These are phyloP conservation scores for Xylaria sp. DNA, from an alignment of 2,329 filamentous ascomycete genomes.

Conservation along the genomic window DNA sequence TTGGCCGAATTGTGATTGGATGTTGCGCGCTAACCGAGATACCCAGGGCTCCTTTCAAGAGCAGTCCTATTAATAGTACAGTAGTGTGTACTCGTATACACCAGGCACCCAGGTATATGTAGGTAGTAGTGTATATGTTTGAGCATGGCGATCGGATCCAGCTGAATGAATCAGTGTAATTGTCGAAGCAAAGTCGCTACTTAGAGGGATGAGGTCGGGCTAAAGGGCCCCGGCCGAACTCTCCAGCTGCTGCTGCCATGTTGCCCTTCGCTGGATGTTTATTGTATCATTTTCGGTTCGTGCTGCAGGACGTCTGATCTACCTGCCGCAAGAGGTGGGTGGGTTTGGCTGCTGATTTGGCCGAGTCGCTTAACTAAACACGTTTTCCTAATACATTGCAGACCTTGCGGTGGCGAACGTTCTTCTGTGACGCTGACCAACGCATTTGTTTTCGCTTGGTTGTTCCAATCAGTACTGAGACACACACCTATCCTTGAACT, in stretches of 20 bases:
- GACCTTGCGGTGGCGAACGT: slow-evolving; percentile 16
- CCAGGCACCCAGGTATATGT: slow-evolving; percentile 1
- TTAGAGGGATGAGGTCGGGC: not conserved
- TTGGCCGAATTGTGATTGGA: slow-evolving; percentile 13
- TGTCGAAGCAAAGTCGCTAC: not conserved
- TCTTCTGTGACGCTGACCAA: slow-evolving; percentile 13
- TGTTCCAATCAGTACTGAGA: slow-evolving; percentile 11
- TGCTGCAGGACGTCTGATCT: slow-evolving; percentile 23
- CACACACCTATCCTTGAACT: slow-evolving; percentile 1
- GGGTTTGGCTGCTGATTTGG: slow-evolving; percentile 14
- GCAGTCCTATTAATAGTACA: slow-evolving; percentile 22
- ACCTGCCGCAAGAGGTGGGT: slow-evolving; percentile 18
- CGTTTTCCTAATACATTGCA: slow-evolving; percentile 15
- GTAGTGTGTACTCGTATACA: slow-evolving; percentile 7
- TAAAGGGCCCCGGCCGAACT: not conserved
- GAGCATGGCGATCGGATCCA: slow-evolving; percentile 16
- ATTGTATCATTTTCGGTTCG: slow-evolving; percentile 21
- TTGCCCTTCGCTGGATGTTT: slow-evolving; percentile 7
- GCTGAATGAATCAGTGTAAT: slow-evolving; percentile 3
- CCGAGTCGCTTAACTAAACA: slow-evolving; percentile 24
- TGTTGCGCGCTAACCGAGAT: slow-evolving; percentile 16
- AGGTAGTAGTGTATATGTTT: no score
- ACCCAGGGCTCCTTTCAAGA: slow-evolving; percentile 1
- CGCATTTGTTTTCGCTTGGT: slow-evolving; percentile 4
- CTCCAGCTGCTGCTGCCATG: not conserved